Base-by-base conservation (phyloP, 352 stramenopile species). In the Phytophthora tubulina region DNA sequence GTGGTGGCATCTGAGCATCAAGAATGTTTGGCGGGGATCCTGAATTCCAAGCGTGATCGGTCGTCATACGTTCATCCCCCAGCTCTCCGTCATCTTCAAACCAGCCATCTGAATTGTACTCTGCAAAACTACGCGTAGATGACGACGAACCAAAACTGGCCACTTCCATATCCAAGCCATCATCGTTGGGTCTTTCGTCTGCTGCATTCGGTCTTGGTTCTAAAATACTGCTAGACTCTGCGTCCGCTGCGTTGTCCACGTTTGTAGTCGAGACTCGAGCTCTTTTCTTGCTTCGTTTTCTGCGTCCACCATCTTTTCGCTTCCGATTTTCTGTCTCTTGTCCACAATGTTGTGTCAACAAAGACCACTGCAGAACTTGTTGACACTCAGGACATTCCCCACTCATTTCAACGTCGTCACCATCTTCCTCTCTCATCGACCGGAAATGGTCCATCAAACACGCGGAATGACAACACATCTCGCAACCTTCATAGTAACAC, bases 361-460 rank as follows among this genome's bases (percentile, higher is more conserved):
- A 59, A 30, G 75, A 41, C 82, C 80, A 92, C n/a, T 71, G 6
- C n/a, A 93, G 52, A 42, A 75, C 36, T 2, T 68, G 17, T 3
- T 76, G 59, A 46, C 86, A 93, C 6, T 78, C 51, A 0, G 85
- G 85, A 59, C 85, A 93, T 2, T 73, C 48, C 9, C 82, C 84
- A 56, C 38, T 76, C 32, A 15, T 39, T 68, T 55, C 4, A 58
- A 3, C 36, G 21, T 59, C 44, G 10, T 63, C 39, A 4, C 56
- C 33, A 13, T 68, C 59, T 17, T 70, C 53, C 2, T 64, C 72
- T 15, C 33, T 68, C 41, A 75, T 70, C 5, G 80, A 76, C 14
- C 72, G 55, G 32, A 93, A 93, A 66, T 90, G 81, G 53, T 90
- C 84, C 11, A 51, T 67, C 9, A 91, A 67, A 55, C 85, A 93